Evolutionary conservation across 768 basidiomycete species (phyloP).

Genomic region (Boletales sp.): DNA sequence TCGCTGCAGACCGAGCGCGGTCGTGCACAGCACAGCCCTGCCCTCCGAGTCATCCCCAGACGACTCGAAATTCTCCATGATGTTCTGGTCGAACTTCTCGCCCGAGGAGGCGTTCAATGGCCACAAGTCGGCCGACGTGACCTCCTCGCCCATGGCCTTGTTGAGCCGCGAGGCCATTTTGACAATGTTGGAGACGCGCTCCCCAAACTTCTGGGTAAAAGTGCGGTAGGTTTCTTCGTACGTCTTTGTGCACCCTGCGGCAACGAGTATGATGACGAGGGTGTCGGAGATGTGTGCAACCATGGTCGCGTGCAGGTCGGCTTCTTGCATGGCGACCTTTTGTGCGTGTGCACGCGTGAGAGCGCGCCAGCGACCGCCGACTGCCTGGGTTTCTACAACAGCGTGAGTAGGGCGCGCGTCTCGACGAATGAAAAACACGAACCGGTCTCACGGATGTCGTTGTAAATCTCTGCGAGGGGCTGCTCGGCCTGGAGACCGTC

Average conservation of each 20-base stretch:
- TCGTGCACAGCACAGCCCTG: conserved; percentile 48
- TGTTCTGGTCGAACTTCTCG: conserved; percentile 34
- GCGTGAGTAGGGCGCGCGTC: conserved; percentile 1
- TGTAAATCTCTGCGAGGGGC: conserved; percentile 33
- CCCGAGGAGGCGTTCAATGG: conserved; percentile 44
- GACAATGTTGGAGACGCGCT: conserved; percentile 33
- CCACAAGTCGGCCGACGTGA: conserved; percentile 56
- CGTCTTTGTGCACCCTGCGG: conserved; percentile 36
- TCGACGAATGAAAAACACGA: neutral
- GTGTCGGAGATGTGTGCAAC: conserved; percentile 45
- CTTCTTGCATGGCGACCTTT: conserved; percentile 28
- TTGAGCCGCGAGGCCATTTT: conserved; percentile 30
- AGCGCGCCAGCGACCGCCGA: conserved; percentile 55
- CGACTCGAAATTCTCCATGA: conserved; percentile 47
- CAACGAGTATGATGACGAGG: conserved; percentile 40
- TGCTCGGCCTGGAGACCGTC: conserved; percentile 29
- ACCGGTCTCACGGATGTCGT: conserved; percentile 43
- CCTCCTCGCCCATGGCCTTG: conserved; percentile 55
- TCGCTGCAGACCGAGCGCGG: conserved; percentile 49
- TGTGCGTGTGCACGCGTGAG: conserved; percentile 47
- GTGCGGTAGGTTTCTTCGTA: conserved; percentile 30
- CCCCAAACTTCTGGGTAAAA: conserved; percentile 33
- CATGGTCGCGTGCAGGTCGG: conserved; percentile 32
- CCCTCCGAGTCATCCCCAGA: conserved; percentile 7
- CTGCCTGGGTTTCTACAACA: conserved; percentile 44